Percentiles rank a stretch among this genome's conserved stretches.
phyloP scores from a whole-genome alignment of 2,329 filamentous ascomycete species.

The Diaporthe sp. region DNA sequence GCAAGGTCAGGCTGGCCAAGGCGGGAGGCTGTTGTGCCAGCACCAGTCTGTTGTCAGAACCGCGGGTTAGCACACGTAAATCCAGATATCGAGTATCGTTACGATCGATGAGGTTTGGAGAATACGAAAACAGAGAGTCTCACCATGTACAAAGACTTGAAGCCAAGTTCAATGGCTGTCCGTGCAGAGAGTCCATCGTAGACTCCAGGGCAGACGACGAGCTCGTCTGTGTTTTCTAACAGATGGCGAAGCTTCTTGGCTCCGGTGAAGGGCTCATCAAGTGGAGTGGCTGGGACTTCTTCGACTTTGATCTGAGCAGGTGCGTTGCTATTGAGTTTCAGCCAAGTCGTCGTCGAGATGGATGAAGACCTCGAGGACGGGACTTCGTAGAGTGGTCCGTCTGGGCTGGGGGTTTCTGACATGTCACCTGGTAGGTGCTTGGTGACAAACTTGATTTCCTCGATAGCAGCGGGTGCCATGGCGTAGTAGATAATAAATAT shows the following conservation, averaged over 20 bases:
- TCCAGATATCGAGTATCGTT: neutral
- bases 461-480: conserved; percentile 30
- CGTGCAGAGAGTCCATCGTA: conserved; percentile 74
- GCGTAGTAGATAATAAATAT: neutral
- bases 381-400: conserved; percentile 34
- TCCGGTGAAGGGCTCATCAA: conserved; percentile 38
- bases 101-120: too few species aligned
- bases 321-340: conserved; percentile 39
- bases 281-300: neutral
- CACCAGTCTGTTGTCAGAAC: conserved; percentile 63
- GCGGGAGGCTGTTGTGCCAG: conserved; percentile 71
- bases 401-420: conserved; percentile 38
- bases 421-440: conserved; percentile 12
- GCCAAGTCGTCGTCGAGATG: conserved; percentile 33
- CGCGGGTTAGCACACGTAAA: neutral
- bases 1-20: conserved; percentile 75
- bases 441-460: conserved; percentile 26
- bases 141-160: conserved; percentile 75
- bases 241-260: conserved; percentile 42
- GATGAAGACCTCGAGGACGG: neutral
- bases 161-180: conserved; percentile 68
- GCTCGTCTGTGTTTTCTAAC: conserved; percentile 51
- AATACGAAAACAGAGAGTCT: conserved; percentile 26
- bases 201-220: conserved; percentile 71
- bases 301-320: conserved; percentile 30